Evolutionary conservation across 345 rosid species (phyloP), one percentile per base, ranked within the genome.

Genomic region (Gossypium mustelinum): DNA sequence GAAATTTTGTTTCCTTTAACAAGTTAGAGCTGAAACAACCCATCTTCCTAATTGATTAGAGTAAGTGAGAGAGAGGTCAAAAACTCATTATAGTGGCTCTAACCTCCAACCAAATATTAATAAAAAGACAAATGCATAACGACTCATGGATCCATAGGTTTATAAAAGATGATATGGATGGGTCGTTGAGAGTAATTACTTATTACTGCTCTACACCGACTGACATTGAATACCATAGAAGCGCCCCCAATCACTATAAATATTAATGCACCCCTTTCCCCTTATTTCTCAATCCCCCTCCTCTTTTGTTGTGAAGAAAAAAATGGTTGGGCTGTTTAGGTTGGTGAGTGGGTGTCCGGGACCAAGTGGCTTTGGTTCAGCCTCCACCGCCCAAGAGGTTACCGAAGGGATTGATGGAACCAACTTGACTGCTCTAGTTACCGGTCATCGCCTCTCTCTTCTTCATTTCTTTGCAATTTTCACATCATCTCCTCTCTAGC

Each of bases 291-390:
- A 10, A 45, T 34, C 13, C 0, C 1, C 16, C 1, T 11, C 8
- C 17, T 12, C 0, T 7, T 9, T 47, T 2, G 13, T 11, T 57
- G 60, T 57, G 10, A 56, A 56, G 60, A 20, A 10, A 57, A 75
- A 20, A 10, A 75, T 74, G 77, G 56, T 88, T 90, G 87, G 85
- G 3, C 68, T 92, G 16, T 75, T 87, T 39, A 77, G 85, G 1
- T 64, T 87, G 83, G 78, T 85, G n/a, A 91, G 92, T 0, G 99
- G 98, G 8, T 61, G 77, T 81, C 82, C 82, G 29, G 98, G 99
- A 24, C 84, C 80, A 2, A 93, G 96, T 72, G 98, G 99, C 70
- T 95, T 88, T 80, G 99, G 99, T 62, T 95, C 99, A 1, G 88
- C 90, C 63, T 86, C 98, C 13, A 91, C 97, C 9, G 98, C 96